Evolutionary conservation across 768 basidiomycete species (phyloP), one percentile per base, ranked within the genome.

Genomic region (Macrolepiota albuminosa): DNA sequence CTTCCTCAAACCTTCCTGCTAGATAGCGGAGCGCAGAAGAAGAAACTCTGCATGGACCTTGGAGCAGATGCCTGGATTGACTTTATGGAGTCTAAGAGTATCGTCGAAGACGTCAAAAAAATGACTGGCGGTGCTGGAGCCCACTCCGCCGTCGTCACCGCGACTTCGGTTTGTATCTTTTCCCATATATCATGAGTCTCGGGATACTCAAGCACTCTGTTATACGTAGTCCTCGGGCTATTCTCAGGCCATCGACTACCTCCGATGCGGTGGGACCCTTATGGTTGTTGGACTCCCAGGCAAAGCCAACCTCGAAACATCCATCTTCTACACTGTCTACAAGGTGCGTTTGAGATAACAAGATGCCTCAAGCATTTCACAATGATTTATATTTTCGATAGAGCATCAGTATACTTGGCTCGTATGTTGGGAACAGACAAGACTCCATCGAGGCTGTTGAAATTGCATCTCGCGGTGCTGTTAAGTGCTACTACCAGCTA

Each of bases 241-340:
- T 57, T 66, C 71, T 9, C 83, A 87, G 70, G 88, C 86, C 5
- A 69, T 89, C 8, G 85, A 90, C 57, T 95, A 95, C 71, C 78
- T 95, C 54, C 83, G 91, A 34, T 76, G 79, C 6, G 84, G 84
- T 34, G 90, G 91, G 8, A 84, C 80, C 5, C 76, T 94, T 57
- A 88, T 94, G 80, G 87, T 82, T 21, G 89, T 95, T 54, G 91
- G 92, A 26, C 74, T 94, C 1, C 91, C 91, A 2, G 81, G 81
- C 6, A 77, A 82, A 33, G 85, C 85, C 2, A 80, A 71, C 8
- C 72, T 91, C 8, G 75, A 76, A 26, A 83, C 85, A 0, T 81
- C 83, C 29, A 87, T 89, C 64, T 90, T 89, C 77, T 89, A 80
- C 76, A 88, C 84, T 2, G 87, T 88, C 18, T 75, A 77, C 68